A percentile compares a stretch with the other conserved stretches of the same genome.
phyloP scores from a whole-genome alignment of 1,284 basidiomycete species.

The Trichosporon coremiiforme region DNA sequence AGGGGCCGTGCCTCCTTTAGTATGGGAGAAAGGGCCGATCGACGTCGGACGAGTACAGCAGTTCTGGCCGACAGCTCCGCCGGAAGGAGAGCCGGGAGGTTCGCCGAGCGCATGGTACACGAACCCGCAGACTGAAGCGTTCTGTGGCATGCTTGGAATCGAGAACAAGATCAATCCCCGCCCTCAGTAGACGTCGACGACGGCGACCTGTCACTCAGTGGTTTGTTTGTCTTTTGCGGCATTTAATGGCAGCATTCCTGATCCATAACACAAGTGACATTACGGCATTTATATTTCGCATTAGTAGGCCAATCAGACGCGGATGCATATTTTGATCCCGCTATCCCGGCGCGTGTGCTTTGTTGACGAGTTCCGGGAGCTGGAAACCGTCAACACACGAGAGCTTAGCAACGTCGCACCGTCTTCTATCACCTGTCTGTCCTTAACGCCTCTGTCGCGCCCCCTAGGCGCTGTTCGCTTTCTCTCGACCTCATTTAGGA shows the following conservation, averaged over 20 bases:
- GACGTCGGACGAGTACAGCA: conserved; percentile 66
- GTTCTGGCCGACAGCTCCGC: conserved; percentile 75
- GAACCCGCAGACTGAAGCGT: conserved; percentile 87
- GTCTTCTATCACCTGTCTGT: neutral
- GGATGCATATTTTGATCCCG: conserved; percentile 16
- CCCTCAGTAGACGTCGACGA: conserved; percentile 26
- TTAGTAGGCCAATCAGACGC: neutral
- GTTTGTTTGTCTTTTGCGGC: conserved; percentile 5
- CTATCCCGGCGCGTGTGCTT: conserved; percentile 9
- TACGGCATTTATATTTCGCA: conserved; percentile 10
- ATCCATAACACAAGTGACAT: neutral
- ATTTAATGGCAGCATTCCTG: neutral
- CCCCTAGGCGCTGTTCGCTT: neutral
- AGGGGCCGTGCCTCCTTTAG: conserved; percentile 45
- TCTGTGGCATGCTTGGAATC: conserved; percentile 76
- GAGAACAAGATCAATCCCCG: conserved; percentile 74
- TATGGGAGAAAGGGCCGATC: conserved; percentile 43
- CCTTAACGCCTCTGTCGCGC: neutral
- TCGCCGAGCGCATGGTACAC: conserved; percentile 66
- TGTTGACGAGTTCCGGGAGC: conserved; percentile 13
- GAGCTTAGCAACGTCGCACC: neutral
- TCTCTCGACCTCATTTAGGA: conserved; percentile 21
- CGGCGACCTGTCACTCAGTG: neutral
- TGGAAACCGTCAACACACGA: neutral
- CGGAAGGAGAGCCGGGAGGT: conserved; percentile 57